Percentiles rank a stretch among this genome's conserved stretches.
These are phyloP conservation scores for Solioccasus polychromus DNA, from an alignment of 768 basidiomycete species.

Conservation along the genomic window DNA sequence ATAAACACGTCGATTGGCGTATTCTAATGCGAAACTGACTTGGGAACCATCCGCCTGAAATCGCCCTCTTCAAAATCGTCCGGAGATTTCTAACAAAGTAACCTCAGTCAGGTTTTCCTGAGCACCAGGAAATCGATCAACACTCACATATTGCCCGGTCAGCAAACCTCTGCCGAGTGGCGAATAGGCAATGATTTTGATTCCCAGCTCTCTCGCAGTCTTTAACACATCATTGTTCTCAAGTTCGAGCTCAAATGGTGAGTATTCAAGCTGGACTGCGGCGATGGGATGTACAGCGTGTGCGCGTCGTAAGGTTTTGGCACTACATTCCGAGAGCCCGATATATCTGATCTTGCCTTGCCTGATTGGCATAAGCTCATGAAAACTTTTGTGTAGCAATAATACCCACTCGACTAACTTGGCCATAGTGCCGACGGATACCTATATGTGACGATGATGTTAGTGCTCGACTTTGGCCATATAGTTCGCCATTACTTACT, in stretches of 20 bases:
- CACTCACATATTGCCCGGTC: constrained; percentile 42
- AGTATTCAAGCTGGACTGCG: constrained; percentile 51
- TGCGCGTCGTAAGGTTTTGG: constrained; percentile 47
- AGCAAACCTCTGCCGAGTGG: constrained; percentile 54
- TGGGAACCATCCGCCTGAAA: constrained; percentile 22
- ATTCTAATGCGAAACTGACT: constrained; percentile 25
- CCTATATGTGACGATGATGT: constrained; percentile 10
- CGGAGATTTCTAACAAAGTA: constrained; percentile 27
- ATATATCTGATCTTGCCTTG: constrained; percentile 44
- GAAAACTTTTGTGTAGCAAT: too few relatives aligned
- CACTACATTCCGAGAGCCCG: constrained; percentile 52
- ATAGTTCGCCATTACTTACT: constrained; percentile 30
- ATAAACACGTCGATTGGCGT: background rate
- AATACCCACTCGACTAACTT: constrained; percentile 47
- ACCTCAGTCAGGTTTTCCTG: background rate
- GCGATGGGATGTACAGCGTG: constrained; percentile 49
- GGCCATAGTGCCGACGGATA: constrained; percentile 47
- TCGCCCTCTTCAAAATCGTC: constrained; percentile 32
- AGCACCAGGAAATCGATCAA: too few relatives aligned
- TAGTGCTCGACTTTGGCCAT: too few relatives aligned
- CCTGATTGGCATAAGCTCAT: constrained; percentile 19
- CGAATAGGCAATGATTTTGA: constrained; percentile 48
- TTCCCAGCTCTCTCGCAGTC: constrained; percentile 47
- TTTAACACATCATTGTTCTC: constrained; percentile 43
- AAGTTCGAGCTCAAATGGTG: constrained; percentile 47